Evolutionary conservation across 208 protist genomes (phyloP).

Genomic region (Vickermania ingenoplastis): DNA sequence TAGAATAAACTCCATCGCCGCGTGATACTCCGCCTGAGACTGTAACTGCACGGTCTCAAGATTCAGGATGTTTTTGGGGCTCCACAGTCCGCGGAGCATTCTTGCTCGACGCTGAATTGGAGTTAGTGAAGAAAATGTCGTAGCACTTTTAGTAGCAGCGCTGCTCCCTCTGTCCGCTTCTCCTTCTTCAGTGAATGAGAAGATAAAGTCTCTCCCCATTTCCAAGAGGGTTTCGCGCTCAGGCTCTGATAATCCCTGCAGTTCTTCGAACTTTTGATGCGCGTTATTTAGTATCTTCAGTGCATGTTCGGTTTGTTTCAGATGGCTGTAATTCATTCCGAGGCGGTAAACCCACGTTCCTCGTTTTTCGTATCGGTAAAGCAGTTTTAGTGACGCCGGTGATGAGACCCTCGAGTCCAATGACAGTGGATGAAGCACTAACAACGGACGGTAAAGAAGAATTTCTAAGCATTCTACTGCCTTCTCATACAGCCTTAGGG

Average conservation of each 20-base stretch:
- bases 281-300: slow-evolving; percentile 33
- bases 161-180: neutral
- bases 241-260: neutral
- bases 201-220: neutral
- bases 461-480: slow-evolving; percentile 46
- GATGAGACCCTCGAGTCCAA: neutral
- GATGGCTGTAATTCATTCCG: slow-evolving; percentile 42
- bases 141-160: slow-evolving; percentile 1
- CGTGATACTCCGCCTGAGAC: slow-evolving; percentile 40
- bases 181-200: neutral
- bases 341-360: slow-evolving; percentile 55
- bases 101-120: slow-evolving; percentile 52
- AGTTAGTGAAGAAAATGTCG: slow-evolving; percentile 17
- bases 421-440: slow-evolving; percentile 8
- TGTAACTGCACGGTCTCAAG: neutral
- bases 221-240: neutral
- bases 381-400: slow-evolving; percentile 21
- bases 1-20: slow-evolving; percentile 44
- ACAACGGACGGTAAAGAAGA: slow-evolving; percentile 51
- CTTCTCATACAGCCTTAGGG: slow-evolving; percentile 32
- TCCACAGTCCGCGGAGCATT: slow-evolving; percentile 53
- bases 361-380: slow-evolving; percentile 46
- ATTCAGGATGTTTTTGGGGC: neutral
- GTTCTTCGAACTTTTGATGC: slow-evolving; percentile 25
- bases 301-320: slow-evolving; percentile 32